Evolutionary conservation across 345 rosid species (phyloP).

Genomic region (Turritis glabra): DNA sequence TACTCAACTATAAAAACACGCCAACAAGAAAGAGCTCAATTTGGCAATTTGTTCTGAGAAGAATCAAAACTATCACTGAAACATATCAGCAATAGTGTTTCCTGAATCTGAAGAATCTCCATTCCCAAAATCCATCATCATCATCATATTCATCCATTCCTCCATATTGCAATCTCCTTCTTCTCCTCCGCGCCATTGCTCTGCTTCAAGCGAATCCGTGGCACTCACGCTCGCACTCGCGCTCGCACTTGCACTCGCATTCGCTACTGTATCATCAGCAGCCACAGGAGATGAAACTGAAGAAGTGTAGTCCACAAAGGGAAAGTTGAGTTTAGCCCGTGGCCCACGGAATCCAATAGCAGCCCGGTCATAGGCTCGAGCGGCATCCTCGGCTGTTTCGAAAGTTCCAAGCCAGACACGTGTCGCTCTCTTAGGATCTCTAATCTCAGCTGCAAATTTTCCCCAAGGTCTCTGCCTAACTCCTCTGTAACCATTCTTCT

Average conservation of each 20-base stretch:
- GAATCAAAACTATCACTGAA: constrained; percentile 19
- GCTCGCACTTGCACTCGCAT: constrained; percentile 4
- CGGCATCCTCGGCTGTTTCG: constrained; percentile 87
- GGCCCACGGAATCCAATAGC: constrained; percentile 66
- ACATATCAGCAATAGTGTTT: constrained; percentile 36
- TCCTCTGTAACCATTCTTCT: constrained; percentile 76
- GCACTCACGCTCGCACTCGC: constrained; percentile 14
- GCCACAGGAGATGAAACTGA: not conserved
- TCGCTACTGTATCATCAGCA: not conserved
- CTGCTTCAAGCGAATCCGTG: constrained; percentile 22
- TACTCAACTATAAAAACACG: constrained; percentile 30
- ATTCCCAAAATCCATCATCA: constrained; percentile 55
- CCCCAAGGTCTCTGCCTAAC: constrained; percentile 99
- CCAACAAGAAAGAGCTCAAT: constrained; percentile 27
- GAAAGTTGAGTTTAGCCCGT: constrained; percentile 70
- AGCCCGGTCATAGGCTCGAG: constrained; percentile 89
- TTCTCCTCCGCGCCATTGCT: constrained; percentile 32
- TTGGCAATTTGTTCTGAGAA: not conserved
- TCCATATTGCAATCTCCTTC: constrained; percentile 43
- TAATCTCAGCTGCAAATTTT: constrained; percentile 95
- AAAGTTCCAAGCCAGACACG: constrained; percentile 98
- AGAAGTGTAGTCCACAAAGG: constrained; percentile 44
- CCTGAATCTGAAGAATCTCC: constrained; percentile 68
- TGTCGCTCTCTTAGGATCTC: constrained; percentile 75
- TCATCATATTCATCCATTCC: constrained; percentile 55